Percentiles rank a stretch among this genome's conserved stretches.
phyloP scores from a whole-genome alignment of 2,329 filamentous ascomycete species.

The Xylaria sp. region DNA sequence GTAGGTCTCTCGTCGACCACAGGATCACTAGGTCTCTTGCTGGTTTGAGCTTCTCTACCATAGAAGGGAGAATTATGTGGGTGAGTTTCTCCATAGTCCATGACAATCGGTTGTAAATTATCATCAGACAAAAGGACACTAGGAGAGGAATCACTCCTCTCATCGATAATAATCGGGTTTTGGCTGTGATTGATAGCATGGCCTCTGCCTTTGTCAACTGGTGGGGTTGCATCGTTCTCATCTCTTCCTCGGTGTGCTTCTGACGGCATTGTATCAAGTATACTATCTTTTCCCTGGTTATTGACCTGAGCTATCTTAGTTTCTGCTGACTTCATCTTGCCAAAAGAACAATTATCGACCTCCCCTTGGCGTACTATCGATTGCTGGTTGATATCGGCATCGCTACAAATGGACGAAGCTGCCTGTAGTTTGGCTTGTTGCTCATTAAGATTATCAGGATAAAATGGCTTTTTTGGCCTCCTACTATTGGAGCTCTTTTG shows the following conservation, averaged over 20 bases:
- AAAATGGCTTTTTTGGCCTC: slow-evolving; percentile 32
- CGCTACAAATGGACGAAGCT: neutral
- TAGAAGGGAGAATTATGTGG: neutral
- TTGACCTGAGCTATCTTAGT: neutral
- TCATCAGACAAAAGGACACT: neutral
- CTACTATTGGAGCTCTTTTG: slow-evolving; percentile 12
- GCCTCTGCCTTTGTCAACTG: slow-evolving; percentile 8
- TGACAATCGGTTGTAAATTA: neutral
- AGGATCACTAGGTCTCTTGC: neutral
- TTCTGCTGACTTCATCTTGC: neutral
- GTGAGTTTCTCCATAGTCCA: neutral
- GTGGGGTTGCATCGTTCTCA: neutral
- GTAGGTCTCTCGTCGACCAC: neutral
- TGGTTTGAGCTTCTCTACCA: neutral
- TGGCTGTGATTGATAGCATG: slow-evolving; percentile 3
- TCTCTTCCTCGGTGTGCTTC: slow-evolving; percentile 6
- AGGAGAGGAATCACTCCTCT: neutral
- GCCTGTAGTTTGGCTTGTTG: neutral
- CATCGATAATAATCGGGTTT: neutral
- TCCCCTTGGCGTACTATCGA: neutral
- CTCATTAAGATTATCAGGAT: neutral
- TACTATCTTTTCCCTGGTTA: neutral
- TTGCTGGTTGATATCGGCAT: neutral
- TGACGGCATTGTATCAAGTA: neutral
- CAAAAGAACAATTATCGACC: neutral